Percentiles rank a stretch among this genome's conserved stretches.
Evolutionary conservation across 2,329 filamentous ascomycete species (phyloP).

Genomic region (Botrytis sinoallii): DNA sequence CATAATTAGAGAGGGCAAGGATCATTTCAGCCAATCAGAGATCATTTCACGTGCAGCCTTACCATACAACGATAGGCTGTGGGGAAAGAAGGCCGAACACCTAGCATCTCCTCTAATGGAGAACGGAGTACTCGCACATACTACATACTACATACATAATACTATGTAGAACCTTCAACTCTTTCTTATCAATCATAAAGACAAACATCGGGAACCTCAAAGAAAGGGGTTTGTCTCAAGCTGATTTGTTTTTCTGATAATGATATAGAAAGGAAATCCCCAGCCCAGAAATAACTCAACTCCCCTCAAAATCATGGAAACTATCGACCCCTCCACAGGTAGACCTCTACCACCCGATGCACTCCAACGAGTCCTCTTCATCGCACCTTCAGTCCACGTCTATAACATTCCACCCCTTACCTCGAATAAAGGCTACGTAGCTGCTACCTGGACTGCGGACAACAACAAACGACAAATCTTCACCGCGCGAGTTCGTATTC

Average conservation of each 20-base stretch:
- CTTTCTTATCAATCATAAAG: neutral
- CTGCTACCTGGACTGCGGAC: constrained; percentile 71
- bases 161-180: neutral
- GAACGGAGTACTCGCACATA: no score
- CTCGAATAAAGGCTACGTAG: constrained; percentile 75
- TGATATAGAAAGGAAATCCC: neutral
- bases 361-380: constrained; percentile 81
- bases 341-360: constrained; percentile 66
- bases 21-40: neutral
- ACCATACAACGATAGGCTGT: neutral
- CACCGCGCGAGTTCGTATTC: constrained; percentile 73
- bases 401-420: constrained; percentile 82
- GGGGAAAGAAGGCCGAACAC: constrained; percentile 7
- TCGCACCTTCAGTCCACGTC: constrained; percentile 72
- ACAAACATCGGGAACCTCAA: neutral
- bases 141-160: neutral
- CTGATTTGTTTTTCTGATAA: neutral
- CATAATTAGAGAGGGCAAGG: neutral
- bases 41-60: neutral
- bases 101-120: neutral
- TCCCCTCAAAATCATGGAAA: constrained; percentile 30
- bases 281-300: neutral
- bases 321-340: constrained; percentile 68
- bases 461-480: constrained; percentile 73
- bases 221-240: neutral